These are phyloP conservation scores for Tulasnella sp. DNA, from an alignment of 768 basidiomycete genomes.

Conservation along the genomic window DNA sequence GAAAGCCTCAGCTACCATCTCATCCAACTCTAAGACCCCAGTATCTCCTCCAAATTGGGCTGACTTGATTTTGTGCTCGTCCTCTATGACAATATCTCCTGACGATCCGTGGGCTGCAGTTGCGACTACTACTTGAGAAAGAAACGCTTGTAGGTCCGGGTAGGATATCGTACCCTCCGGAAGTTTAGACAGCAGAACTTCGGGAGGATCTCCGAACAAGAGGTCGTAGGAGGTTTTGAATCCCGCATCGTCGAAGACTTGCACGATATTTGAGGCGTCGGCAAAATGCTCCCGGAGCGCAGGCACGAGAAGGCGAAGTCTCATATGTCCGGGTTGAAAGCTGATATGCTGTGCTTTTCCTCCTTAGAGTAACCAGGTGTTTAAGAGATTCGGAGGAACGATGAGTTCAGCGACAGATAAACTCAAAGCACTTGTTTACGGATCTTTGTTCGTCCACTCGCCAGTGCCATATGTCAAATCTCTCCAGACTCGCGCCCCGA, in stretches of 20 bases:
- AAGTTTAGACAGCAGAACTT: background rate
- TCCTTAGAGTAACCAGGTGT: no score
- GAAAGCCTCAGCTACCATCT: background rate
- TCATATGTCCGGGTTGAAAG: background rate
- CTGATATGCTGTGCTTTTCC: no score
- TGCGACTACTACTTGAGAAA: background rate
- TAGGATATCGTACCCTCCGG: background rate
- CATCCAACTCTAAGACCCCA: constrained; percentile 9
- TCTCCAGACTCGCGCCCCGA: no score
- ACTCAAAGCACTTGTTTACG: no score
- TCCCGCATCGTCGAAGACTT: background rate
- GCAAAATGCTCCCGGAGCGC: background rate
- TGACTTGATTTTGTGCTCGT: background rate
- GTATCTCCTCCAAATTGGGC: constrained; percentile 15
- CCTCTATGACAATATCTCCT: background rate
- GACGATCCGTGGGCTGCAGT: background rate
- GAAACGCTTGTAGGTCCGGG: background rate
- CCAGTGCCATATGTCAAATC: no score
- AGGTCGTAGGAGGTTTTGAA: constrained; percentile 11
- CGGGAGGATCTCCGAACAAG: constrained; percentile 5
- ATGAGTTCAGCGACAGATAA: no score
- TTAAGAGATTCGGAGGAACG: no score
- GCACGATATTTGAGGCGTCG: background rate
- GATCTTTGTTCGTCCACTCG: no score
- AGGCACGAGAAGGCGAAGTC: background rate